A percentile compares a stretch with the other conserved stretches of the same genome.
These are phyloP conservation scores for Flaveria sonorensis DNA, from an alignment of 129 eudicot species.

Conservation along the genomic window DNA sequence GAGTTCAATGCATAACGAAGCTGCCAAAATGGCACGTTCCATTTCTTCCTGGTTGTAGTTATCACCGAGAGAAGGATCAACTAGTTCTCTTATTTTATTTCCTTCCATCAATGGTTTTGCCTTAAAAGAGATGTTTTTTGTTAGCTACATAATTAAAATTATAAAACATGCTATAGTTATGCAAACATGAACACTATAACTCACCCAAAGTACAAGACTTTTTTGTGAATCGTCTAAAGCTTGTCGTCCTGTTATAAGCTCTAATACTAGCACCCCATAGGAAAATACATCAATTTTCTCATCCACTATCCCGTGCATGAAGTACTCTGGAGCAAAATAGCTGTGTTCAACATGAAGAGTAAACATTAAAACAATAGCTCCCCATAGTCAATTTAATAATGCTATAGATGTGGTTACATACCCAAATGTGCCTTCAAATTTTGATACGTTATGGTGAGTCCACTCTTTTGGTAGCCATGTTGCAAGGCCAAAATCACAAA, in stretches of 20 bases:
- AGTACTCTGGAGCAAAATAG: constrained; percentile 73
- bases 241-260: constrained; percentile 66
- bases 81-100: constrained; percentile 45
- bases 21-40: constrained; percentile 63
- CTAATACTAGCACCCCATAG: constrained; percentile 76
- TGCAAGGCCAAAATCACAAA: constrained; percentile 89
- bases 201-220: constrained; percentile 80
- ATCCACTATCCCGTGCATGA: constrained; percentile 85
- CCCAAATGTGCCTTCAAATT: constrained; percentile 96
- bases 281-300: constrained; percentile 77
- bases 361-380: not conserved
- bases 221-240: constrained; percentile 63
- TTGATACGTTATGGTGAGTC: constrained; percentile 68
- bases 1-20: constrained; percentile 55
- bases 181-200: constrained; percentile 9
- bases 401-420: constrained; percentile 30
- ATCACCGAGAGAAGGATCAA: constrained; percentile 63
- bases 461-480: constrained; percentile 86
- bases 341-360: constrained; percentile 47
- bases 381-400: not conserved
- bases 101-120: constrained; percentile 68
- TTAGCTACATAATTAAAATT: constrained; percentile 12
- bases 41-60: constrained; percentile 51
- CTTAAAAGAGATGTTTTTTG: constrained; percentile 29
- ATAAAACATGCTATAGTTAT: not conserved